Conservation (phyloP, 148 eudicot genomes). For the Rhododendron kiyosumense region DNA sequence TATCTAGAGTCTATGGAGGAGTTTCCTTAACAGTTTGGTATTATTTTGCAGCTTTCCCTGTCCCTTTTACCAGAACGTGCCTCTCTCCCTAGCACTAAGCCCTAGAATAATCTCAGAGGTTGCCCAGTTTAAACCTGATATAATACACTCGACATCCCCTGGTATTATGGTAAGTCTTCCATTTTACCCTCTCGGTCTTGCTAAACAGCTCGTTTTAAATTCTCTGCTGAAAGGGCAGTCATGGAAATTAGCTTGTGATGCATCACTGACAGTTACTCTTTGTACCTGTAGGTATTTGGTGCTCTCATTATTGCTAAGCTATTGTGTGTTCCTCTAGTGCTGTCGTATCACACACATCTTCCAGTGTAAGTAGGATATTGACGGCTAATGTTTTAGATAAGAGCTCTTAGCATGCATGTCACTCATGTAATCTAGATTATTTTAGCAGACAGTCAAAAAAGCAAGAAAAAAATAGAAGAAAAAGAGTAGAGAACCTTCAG, state of each 20-base stretch:
- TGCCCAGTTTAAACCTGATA: constrained; percentile 88
- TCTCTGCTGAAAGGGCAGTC: neutral
- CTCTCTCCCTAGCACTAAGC: constrained; percentile 92
- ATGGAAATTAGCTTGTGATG: neutral
- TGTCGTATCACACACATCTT: constrained; percentile 97
- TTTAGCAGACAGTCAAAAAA: neutral
- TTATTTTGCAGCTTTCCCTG: constrained; percentile 75
- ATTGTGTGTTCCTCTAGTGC: constrained; percentile 79
- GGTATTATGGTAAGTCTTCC: constrained; percentile 69
- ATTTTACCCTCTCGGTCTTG: neutral
- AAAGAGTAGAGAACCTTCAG: neutral
- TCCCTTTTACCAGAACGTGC: constrained; percentile 86
- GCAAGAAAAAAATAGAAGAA: neutral
- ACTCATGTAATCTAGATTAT: neutral
- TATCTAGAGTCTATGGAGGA: neutral
- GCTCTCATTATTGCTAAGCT: constrained; percentile 87
- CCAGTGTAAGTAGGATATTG: constrained; percentile 67
- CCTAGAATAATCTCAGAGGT: constrained; percentile 92
- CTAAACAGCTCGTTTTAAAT: neutral
- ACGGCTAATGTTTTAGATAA: neutral
- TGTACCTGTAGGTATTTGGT: constrained; percentile 69
- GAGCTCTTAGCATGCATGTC: neutral
- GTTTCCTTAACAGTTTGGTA: constrained; percentile 5
- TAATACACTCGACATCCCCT: constrained; percentile 91
- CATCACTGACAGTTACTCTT: neutral